Percentiles rank a stretch among this genome's conserved stretches.
Evolutionary conservation across 176 grass and related monocot genomes (phyloP).

Genomic region (Phyllostachys edulis): DNA sequence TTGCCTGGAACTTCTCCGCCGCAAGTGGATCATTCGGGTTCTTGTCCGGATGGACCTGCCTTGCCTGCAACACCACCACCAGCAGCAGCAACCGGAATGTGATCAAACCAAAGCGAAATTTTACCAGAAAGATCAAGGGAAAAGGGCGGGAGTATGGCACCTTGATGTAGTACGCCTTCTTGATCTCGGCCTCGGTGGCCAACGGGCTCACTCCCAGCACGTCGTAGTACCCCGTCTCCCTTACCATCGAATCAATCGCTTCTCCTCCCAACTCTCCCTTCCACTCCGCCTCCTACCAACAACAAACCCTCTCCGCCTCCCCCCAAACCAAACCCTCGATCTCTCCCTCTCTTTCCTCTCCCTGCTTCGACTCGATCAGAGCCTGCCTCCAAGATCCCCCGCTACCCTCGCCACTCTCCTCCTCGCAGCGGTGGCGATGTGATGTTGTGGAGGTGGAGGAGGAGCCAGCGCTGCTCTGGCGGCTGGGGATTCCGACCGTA

Average conservation of each 20-base stretch:
- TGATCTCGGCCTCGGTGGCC: conserved; percentile 86
- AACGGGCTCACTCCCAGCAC: conserved; percentile 74
- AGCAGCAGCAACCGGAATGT: not conserved
- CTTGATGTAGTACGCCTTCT: conserved; percentile 93
- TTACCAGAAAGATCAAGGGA: not conserved
- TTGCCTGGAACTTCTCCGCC: conserved; percentile 77
- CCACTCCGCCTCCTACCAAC: not conserved
- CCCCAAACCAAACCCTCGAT: not conserved
- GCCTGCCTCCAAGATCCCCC: not conserved
- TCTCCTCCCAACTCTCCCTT: not conserved
- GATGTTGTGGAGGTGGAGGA: not conserved
- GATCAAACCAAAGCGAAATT: not conserved
- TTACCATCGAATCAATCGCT: conserved; percentile 52
- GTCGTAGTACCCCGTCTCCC: conserved; percentile 93
- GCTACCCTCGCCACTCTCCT: not conserved
- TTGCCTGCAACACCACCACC: conserved; percentile 53
- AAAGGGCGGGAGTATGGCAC: conserved; percentile 24
- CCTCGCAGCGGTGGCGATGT: not conserved
- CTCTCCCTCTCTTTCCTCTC: not conserved
- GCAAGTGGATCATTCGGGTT: conserved; percentile 72
- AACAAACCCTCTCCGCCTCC: not conserved
- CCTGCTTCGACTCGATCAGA: not conserved
- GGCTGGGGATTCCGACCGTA: conserved; percentile 32
- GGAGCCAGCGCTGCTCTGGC: conserved; percentile 25
- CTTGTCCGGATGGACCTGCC: conserved; percentile 80